Percentiles rank a stretch among this genome's conserved stretches.
Conservation (phyloP, 78 protist genomes). For the Dictyostelium firmibasis region DNA sequence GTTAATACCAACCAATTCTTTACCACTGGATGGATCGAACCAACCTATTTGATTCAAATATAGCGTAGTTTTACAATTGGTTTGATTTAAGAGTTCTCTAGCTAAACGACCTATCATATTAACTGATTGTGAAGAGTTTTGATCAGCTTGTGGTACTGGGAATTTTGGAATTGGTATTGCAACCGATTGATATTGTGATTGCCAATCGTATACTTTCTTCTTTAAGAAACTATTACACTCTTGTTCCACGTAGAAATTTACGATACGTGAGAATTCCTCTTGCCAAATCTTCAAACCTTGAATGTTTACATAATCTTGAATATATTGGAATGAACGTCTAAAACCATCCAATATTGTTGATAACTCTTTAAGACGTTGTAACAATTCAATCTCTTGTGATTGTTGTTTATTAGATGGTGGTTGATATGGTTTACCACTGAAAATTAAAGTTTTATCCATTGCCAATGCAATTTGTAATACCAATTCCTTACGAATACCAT, state of each 20-base stretch:
- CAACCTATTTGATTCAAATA: conserved; percentile 87
- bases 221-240: conserved; percentile 93
- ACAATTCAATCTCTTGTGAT: conserved; percentile 54
- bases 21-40: conserved; percentile 60
- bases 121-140: conserved; percentile 50
- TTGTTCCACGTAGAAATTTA: conserved; percentile 96
- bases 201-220: conserved; percentile 88
- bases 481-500: conserved; percentile 97
- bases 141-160: conserved; percentile 6
- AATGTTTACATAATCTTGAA: conserved; percentile 94
- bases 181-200: conserved; percentile 90
- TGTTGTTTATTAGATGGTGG: background rate
- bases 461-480: conserved; percentile 86
- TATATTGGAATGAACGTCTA: conserved; percentile 80
- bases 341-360: conserved; percentile 87
- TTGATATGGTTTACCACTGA: conserved; percentile 23
- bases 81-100: conserved; percentile 86
- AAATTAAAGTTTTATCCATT: conserved; percentile 81
- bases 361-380: conserved; percentile 42
- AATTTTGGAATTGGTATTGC: conserved; percentile 93
- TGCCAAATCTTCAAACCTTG: conserved; percentile 96
- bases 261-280: conserved; percentile 95
- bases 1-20: conserved; percentile 85
- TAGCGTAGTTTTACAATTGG: conserved; percentile 79
- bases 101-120: conserved; percentile 95